Conservation (phyloP, 805 yeast genomes). For the Pichia ethanolica region DNA sequence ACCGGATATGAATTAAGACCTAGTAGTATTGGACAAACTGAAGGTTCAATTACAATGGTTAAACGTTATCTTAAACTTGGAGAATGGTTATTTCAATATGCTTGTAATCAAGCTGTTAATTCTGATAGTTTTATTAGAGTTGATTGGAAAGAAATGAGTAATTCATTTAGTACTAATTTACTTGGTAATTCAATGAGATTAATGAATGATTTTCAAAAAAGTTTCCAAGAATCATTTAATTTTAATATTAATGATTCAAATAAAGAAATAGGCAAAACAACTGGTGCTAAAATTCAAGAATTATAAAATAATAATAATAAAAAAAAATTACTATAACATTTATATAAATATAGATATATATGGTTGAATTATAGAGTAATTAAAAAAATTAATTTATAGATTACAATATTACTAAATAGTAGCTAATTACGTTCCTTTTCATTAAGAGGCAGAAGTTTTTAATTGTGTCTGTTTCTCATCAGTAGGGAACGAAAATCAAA, state of each 20-base stretch:
- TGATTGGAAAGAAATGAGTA: conserved; percentile 20
- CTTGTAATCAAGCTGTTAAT: conserved; percentile 37
- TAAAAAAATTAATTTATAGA: too few species aligned
- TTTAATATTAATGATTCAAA: background rate
- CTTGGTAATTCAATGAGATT: conserved; percentile 1
- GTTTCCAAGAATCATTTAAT: background rate
- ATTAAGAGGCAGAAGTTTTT: conserved; percentile 2
- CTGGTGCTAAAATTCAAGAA: background rate
- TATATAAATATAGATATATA: too few species aligned
- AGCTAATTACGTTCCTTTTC: conserved; percentile 3
- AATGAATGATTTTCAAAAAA: conserved; percentile 7
- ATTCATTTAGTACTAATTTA: conserved; percentile 8
- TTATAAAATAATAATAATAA: too few species aligned
- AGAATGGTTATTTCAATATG: conserved; percentile 46
- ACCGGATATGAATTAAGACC: conserved; percentile 53
- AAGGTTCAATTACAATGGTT: conserved; percentile 35
- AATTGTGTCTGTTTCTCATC: conserved; percentile 7
- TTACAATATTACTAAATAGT: too few species aligned
- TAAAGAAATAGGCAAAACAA: background rate
- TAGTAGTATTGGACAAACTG: conserved; percentile 35
- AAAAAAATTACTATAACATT: too few species aligned
- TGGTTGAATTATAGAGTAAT: too few species aligned
- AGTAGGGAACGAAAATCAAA: conserved; percentile 5
- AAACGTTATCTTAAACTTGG: conserved; percentile 52
- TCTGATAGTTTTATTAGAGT: conserved; percentile 42